Conservation (phyloP, 2,329 filamentous ascomycete genomes). For the Nothopassalora personata region DNA sequence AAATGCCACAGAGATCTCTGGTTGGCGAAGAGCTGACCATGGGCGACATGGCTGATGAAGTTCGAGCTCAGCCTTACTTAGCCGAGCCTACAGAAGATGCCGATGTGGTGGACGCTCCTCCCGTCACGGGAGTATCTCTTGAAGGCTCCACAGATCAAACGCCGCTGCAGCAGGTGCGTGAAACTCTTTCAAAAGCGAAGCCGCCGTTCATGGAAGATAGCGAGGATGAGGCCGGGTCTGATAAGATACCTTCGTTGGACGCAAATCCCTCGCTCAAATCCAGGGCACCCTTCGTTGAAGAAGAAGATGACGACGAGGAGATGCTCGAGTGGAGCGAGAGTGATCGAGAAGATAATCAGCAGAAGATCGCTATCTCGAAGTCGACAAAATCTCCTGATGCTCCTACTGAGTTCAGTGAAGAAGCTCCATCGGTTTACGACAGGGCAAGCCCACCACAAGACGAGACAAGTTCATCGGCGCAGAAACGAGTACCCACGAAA, state of each 20-base stretch:
- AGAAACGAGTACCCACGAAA: background rate
- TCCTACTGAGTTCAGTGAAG: background rate
- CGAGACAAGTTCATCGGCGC: background rate
- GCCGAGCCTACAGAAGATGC: background rate
- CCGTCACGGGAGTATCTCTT: background rate
- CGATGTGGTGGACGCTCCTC: background rate
- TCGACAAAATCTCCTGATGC: background rate
- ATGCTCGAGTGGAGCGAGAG: conserved; percentile 51
- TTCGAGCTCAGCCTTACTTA: conserved; percentile 38
- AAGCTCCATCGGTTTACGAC: background rate
- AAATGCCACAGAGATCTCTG: background rate
- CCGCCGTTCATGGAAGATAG: background rate
- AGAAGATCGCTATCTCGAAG: background rate
- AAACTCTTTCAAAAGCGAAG: background rate
- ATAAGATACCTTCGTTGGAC: background rate
- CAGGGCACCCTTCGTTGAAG: conserved; percentile 1
- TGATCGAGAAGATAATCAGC: conserved; percentile 34
- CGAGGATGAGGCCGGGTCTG: background rate
- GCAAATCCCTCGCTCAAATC: background rate
- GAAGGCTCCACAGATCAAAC: background rate
- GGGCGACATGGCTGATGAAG: conserved; percentile 42
- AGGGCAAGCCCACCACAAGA: background rate
- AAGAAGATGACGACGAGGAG: conserved; percentile 28
- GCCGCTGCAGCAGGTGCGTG: background rate
- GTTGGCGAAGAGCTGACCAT: conserved; percentile 26